These are phyloP conservation scores for Penicillium longicatenatum DNA, from an alignment of 495 filamentous ascomycete genomes.

Conservation along the genomic window DNA sequence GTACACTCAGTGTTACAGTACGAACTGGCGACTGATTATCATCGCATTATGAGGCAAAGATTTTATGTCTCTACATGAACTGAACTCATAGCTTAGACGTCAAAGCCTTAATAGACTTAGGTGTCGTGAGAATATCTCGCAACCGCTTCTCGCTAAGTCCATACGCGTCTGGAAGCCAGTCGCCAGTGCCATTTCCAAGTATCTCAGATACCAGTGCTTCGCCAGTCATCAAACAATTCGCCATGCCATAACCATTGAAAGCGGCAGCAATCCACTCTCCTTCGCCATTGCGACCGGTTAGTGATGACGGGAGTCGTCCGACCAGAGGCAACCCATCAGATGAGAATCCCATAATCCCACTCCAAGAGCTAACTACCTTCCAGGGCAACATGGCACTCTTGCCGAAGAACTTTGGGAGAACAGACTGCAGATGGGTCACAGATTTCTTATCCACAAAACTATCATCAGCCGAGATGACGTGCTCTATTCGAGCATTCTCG, in stretches of 20 bases:
- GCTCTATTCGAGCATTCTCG: slow-evolving; percentile 64
- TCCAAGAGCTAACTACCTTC: slow-evolving; percentile 64
- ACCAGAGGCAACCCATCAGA: slow-evolving; percentile 71
- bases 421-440: slow-evolving; percentile 31
- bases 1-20: not conserved
- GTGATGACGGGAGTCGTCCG: slow-evolving; percentile 58
- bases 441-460: slow-evolving; percentile 46
- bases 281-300: slow-evolving; percentile 40
- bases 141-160: slow-evolving; percentile 25
- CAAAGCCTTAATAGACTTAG: slow-evolving; percentile 17
- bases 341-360: slow-evolving; percentile 79
- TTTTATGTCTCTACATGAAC: not conserved
- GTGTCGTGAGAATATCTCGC: slow-evolving; percentile 17
- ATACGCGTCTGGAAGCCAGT: slow-evolving; percentile 30
- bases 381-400: slow-evolving; percentile 27
- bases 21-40: not conserved
- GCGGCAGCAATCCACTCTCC: slow-evolving; percentile 60
- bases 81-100: slow-evolving; percentile 20
- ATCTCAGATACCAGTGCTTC: slow-evolving; percentile 58
- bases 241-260: slow-evolving; percentile 83
- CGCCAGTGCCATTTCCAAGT: slow-evolving; percentile 12
- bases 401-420: slow-evolving; percentile 42
- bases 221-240: slow-evolving; percentile 68
- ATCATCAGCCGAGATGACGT: slow-evolving; percentile 53
- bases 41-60: not conserved